phyloP scores from a whole-genome alignment of 768 basidiomycete genomes.

The Trametes villosa region DNA sequence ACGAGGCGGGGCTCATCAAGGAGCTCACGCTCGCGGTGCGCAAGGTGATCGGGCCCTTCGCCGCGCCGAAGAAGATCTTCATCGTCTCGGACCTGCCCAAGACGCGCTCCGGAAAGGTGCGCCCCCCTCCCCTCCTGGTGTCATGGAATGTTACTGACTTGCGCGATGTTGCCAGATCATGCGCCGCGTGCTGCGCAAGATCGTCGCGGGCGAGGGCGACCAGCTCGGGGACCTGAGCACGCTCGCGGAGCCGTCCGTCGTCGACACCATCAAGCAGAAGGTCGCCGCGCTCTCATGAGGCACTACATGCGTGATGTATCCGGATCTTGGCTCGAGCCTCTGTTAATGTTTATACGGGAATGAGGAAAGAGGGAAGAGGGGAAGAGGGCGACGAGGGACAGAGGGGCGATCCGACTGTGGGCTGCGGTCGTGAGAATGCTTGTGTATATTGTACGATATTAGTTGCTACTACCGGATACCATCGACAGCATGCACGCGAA shows the following conservation, averaged over 20 bases:
- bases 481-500: too few relatives aligned
- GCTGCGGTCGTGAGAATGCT: constrained; percentile 4
- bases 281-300: constrained; percentile 47
- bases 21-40: constrained; percentile 94
- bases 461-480: constrained; percentile 18
- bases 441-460: constrained; percentile 17
- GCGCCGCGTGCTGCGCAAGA: constrained; percentile 96
- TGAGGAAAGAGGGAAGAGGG: neutral
- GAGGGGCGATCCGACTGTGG: neutral
- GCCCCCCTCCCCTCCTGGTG: constrained; percentile 23
- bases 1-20: constrained; percentile 76
- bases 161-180: constrained; percentile 63
- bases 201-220: constrained; percentile 92
- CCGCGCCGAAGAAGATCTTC: constrained; percentile 91
- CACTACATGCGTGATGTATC: neutral
- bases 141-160: neutral
- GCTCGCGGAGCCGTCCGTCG: constrained; percentile 84
- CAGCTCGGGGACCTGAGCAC: constrained; percentile 95
- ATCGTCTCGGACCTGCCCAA: constrained; percentile 88
- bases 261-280: constrained; percentile 84
- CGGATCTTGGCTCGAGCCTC: neutral
- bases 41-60: constrained; percentile 98
- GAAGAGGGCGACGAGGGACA: neutral
- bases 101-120: constrained; percentile 91
- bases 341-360: neutral